Evolutionary conservation across 148 eudicot genomes (phyloP).

Genomic region (Spergularia bocconei): DNA sequence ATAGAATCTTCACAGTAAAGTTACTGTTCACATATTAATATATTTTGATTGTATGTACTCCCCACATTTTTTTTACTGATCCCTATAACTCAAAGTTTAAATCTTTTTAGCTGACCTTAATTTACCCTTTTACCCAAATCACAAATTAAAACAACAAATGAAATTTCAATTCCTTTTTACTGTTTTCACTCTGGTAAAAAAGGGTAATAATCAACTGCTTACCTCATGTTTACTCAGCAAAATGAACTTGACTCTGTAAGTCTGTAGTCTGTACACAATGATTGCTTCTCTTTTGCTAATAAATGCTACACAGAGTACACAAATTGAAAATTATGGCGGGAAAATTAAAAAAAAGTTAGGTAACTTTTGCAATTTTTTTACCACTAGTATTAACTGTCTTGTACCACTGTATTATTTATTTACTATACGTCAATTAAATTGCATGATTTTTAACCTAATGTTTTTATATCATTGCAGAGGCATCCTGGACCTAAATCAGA

Average conservation of each 20-base stretch:
- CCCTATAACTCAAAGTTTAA: conserved; percentile 52
- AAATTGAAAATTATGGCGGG: no score
- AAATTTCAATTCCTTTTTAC: background rate
- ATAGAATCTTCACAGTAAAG: conserved; percentile 51
- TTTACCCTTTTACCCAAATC: no score
- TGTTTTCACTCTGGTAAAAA: background rate
- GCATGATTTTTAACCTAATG: conserved; percentile 1
- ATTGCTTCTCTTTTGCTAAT: conserved; percentile 16
- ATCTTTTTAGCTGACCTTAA: conserved; percentile 8
- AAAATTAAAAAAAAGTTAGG: no score
- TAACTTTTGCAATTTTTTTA: conserved; percentile 1
- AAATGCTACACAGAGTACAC: no score
- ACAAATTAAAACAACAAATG: background rate
- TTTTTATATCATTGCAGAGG: conserved; percentile 45
- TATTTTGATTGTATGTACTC: background rate
- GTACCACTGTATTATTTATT: background rate
- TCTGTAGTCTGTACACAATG: background rate
- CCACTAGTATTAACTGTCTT: background rate
- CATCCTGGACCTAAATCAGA: conserved; percentile 76
- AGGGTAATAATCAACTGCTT: background rate
- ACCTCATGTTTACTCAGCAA: background rate
- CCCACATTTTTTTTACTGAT: conserved; percentile 24
- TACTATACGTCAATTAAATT: background rate
- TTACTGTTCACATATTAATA: conserved; percentile 23
- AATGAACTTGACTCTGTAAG: conserved; percentile 20